Evolutionary conservation across 192 early-diverging fungal species (phyloP).

Genomic region (Spizellomyces punctatus): DNA sequence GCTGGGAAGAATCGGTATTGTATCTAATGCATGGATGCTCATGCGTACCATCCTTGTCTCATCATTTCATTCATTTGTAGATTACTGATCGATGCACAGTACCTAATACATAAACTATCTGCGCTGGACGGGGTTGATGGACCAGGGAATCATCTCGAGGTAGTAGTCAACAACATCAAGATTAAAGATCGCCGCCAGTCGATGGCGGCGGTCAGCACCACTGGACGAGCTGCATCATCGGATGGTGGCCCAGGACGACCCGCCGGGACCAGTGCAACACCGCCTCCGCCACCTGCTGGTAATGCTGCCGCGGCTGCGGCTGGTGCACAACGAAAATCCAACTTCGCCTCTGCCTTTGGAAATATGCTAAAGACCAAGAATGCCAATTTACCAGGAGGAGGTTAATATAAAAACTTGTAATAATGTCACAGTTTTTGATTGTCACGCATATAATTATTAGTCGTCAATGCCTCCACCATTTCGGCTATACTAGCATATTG

Average conservation of each 20-base stretch:
- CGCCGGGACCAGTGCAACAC: not conserved
- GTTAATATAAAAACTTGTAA: not conserved
- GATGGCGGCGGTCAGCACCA: not conserved
- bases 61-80: constrained; percentile 34
- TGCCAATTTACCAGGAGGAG: not conserved
- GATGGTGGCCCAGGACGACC: not conserved
- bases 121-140: constrained; percentile 71
- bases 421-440: not conserved
- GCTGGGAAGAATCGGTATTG: constrained; percentile 68
- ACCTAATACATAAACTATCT: constrained; percentile 66
- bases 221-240: not conserved
- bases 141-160: constrained; percentile 72
- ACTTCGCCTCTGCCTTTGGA: constrained; percentile 34
- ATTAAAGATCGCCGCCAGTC: constrained; percentile 56
- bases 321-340: constrained; percentile 11
- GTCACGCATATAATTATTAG: not conserved
- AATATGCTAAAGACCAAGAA: constrained; percentile 32
- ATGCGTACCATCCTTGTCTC: not conserved
- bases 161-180: constrained; percentile 79
- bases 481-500: not conserved
- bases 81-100: constrained; percentile 77
- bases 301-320: not conserved
- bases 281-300: not conserved
- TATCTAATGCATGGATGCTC: not conserved
- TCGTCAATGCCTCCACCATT: not conserved